Conservation (phyloP, 345 rosid species). For the Laguncularia racemosa region DNA sequence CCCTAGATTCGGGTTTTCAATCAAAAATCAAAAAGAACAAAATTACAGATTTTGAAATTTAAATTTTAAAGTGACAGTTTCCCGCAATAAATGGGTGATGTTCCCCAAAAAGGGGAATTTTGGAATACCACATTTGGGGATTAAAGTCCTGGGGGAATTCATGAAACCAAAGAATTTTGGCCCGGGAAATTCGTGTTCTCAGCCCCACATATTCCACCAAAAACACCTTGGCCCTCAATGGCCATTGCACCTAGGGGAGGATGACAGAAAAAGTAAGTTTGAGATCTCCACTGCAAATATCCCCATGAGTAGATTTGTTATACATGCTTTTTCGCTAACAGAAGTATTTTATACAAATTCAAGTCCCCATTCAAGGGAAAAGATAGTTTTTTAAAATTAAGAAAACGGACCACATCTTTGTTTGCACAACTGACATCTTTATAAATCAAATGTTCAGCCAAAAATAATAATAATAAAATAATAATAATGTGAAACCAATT, state of each 20-base stretch:
- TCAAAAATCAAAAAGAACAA: too few species aligned
- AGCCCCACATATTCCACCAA: conserved; percentile 97
- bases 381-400: too few species aligned
- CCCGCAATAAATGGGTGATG: conserved; percentile 97
- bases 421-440: too few species aligned
- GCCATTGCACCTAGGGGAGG: conserved; percentile 66
- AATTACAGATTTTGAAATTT: neutral
- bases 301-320: too few species aligned
- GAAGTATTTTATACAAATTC: too few species aligned
- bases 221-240: conserved; percentile 93
- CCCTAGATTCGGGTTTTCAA: neutral
- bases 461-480: too few species aligned
- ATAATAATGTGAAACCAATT: too few species aligned
- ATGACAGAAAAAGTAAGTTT: neutral
- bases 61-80: conserved; percentile 5
- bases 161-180: conserved; percentile 73
- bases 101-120: conserved; percentile 94
- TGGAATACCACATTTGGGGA: conserved; percentile 77
- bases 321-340: too few species aligned
- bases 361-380: too few species aligned
- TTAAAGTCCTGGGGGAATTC: conserved; percentile 61
- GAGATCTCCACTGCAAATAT: too few species aligned
- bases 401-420: too few species aligned
- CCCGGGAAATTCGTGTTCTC: conserved; percentile 68
- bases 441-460: too few species aligned